Conservation (phyloP, 1,139 yeast species). For the Debaryomyces udenii region DNA sequence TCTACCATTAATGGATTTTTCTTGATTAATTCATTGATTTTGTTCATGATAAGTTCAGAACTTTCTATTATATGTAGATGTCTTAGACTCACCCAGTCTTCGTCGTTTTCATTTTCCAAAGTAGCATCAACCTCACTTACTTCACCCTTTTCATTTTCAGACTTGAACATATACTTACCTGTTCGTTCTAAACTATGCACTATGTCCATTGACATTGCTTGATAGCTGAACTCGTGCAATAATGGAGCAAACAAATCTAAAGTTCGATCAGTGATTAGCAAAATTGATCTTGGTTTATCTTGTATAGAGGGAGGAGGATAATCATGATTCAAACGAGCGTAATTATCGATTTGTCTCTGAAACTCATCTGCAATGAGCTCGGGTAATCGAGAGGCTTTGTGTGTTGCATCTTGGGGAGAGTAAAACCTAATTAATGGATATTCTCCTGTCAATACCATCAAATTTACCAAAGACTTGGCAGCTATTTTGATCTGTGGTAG, state of each 20-base stretch:
- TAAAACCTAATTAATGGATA: conserved; percentile 83
- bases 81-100: conserved; percentile 73
- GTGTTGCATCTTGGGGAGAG: conserved; percentile 48
- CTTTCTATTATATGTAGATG: conserved; percentile 81
- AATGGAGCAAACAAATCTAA: conserved; percentile 84
- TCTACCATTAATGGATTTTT: conserved; percentile 75
- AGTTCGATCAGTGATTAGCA: conserved; percentile 80
- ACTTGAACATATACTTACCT: conserved; percentile 59
- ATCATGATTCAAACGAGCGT: conserved; percentile 68
- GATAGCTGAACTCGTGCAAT: conserved; percentile 90
- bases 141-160: conserved; percentile 65
- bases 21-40: conserved; percentile 66
- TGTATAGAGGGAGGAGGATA: conserved; percentile 61
- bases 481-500: conserved; percentile 59
- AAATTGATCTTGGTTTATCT: conserved; percentile 68
- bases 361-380: conserved; percentile 73
- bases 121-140: conserved; percentile 42
- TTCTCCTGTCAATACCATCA: conserved; percentile 82
- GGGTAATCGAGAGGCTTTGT: conserved; percentile 65
- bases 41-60: conserved; percentile 61
- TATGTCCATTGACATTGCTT: conserved; percentile 87
- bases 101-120: conserved; percentile 65
- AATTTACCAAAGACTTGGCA: conserved; percentile 64
- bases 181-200: conserved; percentile 53
- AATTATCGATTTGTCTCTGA: conserved; percentile 71